Percentiles rank a stretch among this genome's conserved stretches.
Evolutionary conservation across 106 monocot species (phyloP).

Genomic region (Iris macrosiphon): DNA sequence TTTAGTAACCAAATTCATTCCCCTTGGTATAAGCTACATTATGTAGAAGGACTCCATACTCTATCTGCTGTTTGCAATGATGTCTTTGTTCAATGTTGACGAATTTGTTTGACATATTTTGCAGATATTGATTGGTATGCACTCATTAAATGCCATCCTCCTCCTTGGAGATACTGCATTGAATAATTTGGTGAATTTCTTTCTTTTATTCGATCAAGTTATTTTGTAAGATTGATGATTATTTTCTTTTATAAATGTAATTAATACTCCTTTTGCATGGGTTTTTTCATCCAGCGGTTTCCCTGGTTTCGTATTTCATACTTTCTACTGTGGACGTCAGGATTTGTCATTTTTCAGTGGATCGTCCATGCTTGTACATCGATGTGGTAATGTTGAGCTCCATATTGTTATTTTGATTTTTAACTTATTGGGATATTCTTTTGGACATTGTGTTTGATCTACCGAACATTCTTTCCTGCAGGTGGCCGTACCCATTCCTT

Average conservation of each 20-base stretch:
- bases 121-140: conserved; percentile 68
- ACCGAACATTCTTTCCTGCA: conserved; percentile 1
- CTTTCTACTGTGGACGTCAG: conserved; percentile 54
- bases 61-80: background rate
- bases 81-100: too few species aligned
- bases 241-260: background rate
- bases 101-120: background rate
- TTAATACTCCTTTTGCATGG: conserved; percentile 2
- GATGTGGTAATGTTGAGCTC: conserved; percentile 19
- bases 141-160: conserved; percentile 76
- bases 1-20: background rate
- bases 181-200: conserved; percentile 56
- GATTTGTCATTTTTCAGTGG: conserved; percentile 70
- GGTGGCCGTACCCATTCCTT: conserved; percentile 95
- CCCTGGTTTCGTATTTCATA: conserved; percentile 73
- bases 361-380: conserved; percentile 48
- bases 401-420: background rate
- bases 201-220: background rate
- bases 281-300: conserved; percentile 53
- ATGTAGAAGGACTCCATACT: background rate
- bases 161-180: conserved; percentile 57
- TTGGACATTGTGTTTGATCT: too few species aligned
- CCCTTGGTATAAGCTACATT: background rate
- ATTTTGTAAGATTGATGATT: background rate
- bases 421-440: background rate